These are phyloP conservation scores for Moringa oleifera DNA, from an alignment of 345 rosid species.

Conservation along the genomic window DNA sequence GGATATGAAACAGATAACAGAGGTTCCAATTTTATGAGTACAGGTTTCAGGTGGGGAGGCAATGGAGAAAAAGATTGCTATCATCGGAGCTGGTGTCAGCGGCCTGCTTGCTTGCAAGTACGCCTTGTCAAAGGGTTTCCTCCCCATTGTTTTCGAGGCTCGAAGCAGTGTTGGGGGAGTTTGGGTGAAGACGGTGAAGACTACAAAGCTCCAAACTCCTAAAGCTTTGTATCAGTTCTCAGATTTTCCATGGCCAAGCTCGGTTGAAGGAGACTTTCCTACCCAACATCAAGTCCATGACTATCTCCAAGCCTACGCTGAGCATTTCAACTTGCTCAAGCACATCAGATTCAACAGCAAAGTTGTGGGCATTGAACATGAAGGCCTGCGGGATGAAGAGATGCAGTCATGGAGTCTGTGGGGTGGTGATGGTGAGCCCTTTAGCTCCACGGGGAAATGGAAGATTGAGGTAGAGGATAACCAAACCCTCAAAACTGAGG, in stretches of 20 bases:
- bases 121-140: conserved; percentile 14
- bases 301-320: conserved; percentile 21
- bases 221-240: conserved; percentile 15
- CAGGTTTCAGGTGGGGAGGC: no score
- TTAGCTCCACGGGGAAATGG: conserved; percentile 22
- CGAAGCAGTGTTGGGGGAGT: conserved; percentile 16
- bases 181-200: conserved; percentile 13
- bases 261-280: conserved; percentile 18
- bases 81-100: conserved; percentile 21
- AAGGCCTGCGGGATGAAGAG: conserved; percentile 18
- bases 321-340: conserved; percentile 23
- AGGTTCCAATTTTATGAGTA: no score
- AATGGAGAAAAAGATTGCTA: conserved; percentile 17
- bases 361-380: conserved; percentile 16
- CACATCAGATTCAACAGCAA: conserved; percentile 24
- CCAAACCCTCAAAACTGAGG: conserved; percentile 8
- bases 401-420: conserved; percentile 23
- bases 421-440: conserved; percentile 23
- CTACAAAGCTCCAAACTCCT: conserved; percentile 17
- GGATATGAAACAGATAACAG: no score
- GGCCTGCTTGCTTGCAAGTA: conserved; percentile 25
- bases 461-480: conserved; percentile 11
- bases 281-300: conserved; percentile 16
- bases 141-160: conserved; percentile 21
- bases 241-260: conserved; percentile 32